Conservation (phyloP, 306 rosid genomes). For the Carpinus viminea region DNA sequence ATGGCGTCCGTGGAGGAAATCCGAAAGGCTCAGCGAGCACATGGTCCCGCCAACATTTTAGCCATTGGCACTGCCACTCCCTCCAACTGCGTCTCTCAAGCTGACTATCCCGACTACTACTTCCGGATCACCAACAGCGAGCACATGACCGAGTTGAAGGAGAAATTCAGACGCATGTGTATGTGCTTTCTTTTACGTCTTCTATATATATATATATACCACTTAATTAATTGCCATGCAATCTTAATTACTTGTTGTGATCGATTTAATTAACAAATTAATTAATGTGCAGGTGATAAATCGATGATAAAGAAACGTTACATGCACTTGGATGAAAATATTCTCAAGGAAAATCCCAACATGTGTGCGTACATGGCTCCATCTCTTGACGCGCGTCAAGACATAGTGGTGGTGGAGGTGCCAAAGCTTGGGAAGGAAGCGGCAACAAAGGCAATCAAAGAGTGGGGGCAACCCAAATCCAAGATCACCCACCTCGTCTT, state of each 20-base stretch:
- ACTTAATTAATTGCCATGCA: no score
- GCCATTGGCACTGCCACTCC: conserved; percentile 66
- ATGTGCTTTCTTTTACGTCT: no score
- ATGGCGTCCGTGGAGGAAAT: conserved; percentile 56
- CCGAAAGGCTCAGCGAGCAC: conserved; percentile 48
- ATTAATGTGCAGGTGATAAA: conserved; percentile 42
- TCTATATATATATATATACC: no score
- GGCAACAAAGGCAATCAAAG: conserved; percentile 48
- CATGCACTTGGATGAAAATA: conserved; percentile 53
- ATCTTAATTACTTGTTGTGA: no score
- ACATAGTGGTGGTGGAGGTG: conserved; percentile 57
- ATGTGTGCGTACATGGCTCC: conserved; percentile 64
- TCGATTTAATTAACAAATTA: no score
- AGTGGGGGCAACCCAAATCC: conserved; percentile 73
- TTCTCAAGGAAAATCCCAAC: conserved; percentile 44
- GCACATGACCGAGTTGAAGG: conserved; percentile 59
- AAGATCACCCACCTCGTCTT: conserved; percentile 60
- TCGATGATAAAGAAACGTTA: conserved; percentile 64
- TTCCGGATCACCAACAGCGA: conserved; percentile 61
- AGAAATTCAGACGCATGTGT: conserved; percentile 67
- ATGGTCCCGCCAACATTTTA: conserved; percentile 55
- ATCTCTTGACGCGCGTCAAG: conserved; percentile 56
- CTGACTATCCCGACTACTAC: conserved; percentile 60
- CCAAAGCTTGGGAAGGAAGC: conserved; percentile 66
- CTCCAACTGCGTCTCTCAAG: conserved; percentile 39